Conservation (phyloP, 768 basidiomycete genomes). For the Mycena capillaripes region DNA sequence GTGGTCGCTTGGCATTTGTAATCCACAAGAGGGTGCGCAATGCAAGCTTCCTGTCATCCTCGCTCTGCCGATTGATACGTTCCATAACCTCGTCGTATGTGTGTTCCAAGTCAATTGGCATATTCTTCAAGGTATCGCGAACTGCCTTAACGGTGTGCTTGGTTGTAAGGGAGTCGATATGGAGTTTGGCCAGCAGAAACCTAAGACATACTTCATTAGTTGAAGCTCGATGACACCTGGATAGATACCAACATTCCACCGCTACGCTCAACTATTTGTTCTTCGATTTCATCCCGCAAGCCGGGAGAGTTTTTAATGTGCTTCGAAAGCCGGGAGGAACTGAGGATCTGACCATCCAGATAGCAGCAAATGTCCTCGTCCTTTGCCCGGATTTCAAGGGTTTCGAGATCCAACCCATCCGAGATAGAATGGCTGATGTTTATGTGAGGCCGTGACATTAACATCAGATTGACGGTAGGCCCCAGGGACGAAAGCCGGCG, state of each 20-base stretch:
- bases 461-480: neutral
- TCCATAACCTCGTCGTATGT: neutral
- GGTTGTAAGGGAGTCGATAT: neutral
- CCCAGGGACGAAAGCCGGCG: neutral
- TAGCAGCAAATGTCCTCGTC: conserved; percentile 5
- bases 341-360: neutral
- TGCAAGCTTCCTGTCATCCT: conserved; percentile 2
- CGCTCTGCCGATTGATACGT: conserved; percentile 4
- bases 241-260: conserved; percentile 12
- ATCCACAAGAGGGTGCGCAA: neutral
- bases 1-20: neutral
- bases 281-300: neutral
- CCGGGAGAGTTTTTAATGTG: neutral
- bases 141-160: conserved; percentile 12
- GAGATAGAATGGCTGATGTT: neutral
- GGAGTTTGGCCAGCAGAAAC: conserved; percentile 22
- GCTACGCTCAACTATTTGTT: neutral
- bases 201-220: neutral
- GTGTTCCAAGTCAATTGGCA: neutral
- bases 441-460: conserved; percentile 22
- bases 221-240: neutral
- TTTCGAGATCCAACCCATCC: neutral
- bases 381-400: neutral
- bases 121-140: neutral
- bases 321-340: conserved; percentile 7